Evolutionary conservation across 2,329 filamentous ascomycete species (phyloP).

Genomic region (Xylaria sp.): DNA sequence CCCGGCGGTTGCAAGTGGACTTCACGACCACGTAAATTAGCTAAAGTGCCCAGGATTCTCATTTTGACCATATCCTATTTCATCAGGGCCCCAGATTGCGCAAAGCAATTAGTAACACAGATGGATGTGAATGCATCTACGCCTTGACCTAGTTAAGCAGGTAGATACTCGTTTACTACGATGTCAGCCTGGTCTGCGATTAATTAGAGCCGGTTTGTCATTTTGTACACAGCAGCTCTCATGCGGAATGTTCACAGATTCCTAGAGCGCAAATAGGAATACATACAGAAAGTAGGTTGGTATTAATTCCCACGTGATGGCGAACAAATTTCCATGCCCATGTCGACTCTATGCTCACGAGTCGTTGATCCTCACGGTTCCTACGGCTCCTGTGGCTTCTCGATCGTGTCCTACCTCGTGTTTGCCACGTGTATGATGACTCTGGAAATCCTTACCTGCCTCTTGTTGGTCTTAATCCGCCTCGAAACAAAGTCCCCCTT

Average conservation of each 20-base stretch:
- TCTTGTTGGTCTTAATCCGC: background rate
- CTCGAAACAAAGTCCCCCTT: background rate
- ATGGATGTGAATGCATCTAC: conserved; percentile 4
- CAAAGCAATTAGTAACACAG: conserved; percentile 14
- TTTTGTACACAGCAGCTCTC: conserved; percentile 24
- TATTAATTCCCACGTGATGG: conserved; percentile 9
- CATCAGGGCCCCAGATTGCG: background rate
- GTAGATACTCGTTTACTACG: conserved; percentile 4
- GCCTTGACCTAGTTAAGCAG: background rate
- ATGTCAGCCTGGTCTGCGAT: conserved; percentile 19
- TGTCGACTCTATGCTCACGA: conserved; percentile 9
- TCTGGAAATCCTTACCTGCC: background rate
- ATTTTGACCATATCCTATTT: conserved; percentile 4
- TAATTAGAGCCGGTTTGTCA: conserved; percentile 29
- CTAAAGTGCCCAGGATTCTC: conserved; percentile 13
- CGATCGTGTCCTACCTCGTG: conserved; percentile 15
- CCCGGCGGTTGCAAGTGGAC: conserved; percentile 11
- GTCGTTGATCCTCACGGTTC: conserved; percentile 15
- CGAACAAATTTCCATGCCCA: background rate
- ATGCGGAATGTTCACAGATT: conserved; percentile 13
- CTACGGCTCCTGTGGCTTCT: conserved; percentile 6
- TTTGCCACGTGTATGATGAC: conserved; percentile 26
- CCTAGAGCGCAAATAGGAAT: conserved; percentile 23
- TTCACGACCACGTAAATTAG: conserved; percentile 2
- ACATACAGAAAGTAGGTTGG: conserved; percentile 31